These are phyloP conservation scores for Glycine soja DNA, from an alignment of 306 rosid species.

Conservation along the genomic window DNA sequence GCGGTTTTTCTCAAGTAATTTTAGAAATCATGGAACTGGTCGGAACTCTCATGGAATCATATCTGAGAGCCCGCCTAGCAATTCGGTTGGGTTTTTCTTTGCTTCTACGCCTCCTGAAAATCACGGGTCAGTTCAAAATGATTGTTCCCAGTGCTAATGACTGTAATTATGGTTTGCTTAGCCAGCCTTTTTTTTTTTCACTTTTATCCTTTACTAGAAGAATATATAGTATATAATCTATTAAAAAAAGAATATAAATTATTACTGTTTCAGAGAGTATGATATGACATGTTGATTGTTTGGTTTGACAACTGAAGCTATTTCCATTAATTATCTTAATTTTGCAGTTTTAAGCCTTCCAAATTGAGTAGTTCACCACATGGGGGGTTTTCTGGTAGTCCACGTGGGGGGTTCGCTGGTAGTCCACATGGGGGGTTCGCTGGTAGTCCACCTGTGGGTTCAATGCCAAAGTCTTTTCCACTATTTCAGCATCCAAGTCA, in stretches of 20 bases:
- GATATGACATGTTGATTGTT: conserved; percentile 7
- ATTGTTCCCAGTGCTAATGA: conserved; percentile 45
- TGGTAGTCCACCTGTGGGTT: conserved; percentile 96
- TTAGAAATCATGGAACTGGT: conserved; percentile 78
- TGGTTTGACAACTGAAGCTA: conserved; percentile 35
- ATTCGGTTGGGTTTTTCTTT: conserved; percentile 95
- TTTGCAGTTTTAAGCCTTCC: conserved; percentile 74
- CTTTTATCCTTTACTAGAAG: conserved; percentile 5
- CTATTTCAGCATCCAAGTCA: conserved; percentile 99
- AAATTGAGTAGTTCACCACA: conserved; percentile 87
- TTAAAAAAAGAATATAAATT: conserved; percentile 22
- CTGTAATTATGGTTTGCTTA: conserved; percentile 32
- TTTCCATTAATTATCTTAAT: conserved; percentile 49
- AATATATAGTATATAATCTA: conserved; percentile 35
- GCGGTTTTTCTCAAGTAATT: conserved; percentile 85
- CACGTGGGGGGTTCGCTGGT: conserved; percentile 73
- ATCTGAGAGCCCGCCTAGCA: conserved; percentile 95
- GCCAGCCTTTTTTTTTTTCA: neutral
- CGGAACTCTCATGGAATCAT: conserved; percentile 73
- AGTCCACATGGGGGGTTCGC: conserved; percentile 82
- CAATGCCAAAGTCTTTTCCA: conserved; percentile 95
- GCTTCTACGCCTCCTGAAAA: conserved; percentile 93
- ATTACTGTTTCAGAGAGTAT: conserved; percentile 37
- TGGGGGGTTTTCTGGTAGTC: conserved; percentile 77
- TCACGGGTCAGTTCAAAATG: conserved; percentile 74